Evolutionary conservation across 1,284 basidiomycete species (phyloP).

Genomic region (Takashimella koratensis): DNA sequence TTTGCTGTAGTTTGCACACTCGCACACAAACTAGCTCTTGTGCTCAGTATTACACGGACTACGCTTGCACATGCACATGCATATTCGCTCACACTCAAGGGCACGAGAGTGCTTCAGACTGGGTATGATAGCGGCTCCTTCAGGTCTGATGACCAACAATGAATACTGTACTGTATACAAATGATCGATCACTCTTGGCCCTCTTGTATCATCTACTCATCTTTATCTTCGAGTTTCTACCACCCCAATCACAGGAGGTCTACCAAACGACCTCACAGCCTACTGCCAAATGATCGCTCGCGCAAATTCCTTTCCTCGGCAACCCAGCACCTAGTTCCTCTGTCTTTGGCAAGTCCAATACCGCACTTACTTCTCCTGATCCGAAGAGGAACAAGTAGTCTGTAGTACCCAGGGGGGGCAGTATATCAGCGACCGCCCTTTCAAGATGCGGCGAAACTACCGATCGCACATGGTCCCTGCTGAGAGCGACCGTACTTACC

Average conservation of each 20-base stretch:
- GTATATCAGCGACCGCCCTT: constrained; percentile 9
- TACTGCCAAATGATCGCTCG: constrained; percentile 82
- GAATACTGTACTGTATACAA: too few species aligned
- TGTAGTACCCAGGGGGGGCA: too few species aligned
- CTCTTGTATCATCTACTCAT: too few species aligned
- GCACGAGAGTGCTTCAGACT: too few species aligned
- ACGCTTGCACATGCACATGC: too few species aligned
- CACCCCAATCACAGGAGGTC: background rate
- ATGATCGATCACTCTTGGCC: too few species aligned
- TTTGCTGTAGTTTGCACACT: too few species aligned
- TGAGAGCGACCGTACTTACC: constrained; percentile 61
- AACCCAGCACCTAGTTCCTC: constrained; percentile 67
- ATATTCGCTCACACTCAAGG: too few species aligned
- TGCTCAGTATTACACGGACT: too few species aligned
- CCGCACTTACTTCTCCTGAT: constrained; percentile 35
- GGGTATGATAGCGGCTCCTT: too few species aligned
- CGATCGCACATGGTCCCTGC: background rate
- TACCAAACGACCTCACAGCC: constrained; percentile 45
- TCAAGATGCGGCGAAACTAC: constrained; percentile 1
- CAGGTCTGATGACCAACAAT: too few species aligned
- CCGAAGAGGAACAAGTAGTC: constrained; percentile 75
- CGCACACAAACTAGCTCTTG: too few species aligned
- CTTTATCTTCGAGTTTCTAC: background rate
- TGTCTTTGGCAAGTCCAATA: constrained; percentile 64
- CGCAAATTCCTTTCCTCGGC: constrained; percentile 72